phyloP scores from a whole-genome alignment of 2,329 filamentous ascomycete species.

The Proliferodiscus dingleyae region DNA sequence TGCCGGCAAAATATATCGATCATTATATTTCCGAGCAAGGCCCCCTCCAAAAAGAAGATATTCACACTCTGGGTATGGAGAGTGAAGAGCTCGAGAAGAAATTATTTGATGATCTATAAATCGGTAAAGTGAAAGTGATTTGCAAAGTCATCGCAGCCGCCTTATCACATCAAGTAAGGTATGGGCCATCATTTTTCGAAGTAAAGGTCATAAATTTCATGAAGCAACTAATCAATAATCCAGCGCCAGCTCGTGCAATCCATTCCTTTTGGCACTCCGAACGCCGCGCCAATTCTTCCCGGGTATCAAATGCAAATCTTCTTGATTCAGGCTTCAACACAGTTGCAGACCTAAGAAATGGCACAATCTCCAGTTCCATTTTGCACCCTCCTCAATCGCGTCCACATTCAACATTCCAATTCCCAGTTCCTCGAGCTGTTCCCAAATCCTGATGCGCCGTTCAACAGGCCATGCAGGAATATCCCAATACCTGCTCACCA shows the following conservation, averaged over 20 bases:
- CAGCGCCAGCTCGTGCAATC: background rate
- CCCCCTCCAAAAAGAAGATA: slow-evolving; percentile 12
- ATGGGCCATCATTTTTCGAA: too few species aligned
- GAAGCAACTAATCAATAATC: background rate
- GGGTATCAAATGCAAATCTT: background rate
- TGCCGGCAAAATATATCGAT: slow-evolving; percentile 28
- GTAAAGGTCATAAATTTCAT: too few species aligned
- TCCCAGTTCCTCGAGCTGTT: slow-evolving; percentile 33
- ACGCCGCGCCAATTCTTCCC: background rate
- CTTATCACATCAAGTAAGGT: too few species aligned
- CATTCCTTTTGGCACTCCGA: background rate
- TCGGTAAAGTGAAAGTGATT: background rate
- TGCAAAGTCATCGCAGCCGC: background rate
- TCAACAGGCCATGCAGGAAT: slow-evolving; percentile 37
- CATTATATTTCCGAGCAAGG: slow-evolving; percentile 31
- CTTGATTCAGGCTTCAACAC: slow-evolving; percentile 6
- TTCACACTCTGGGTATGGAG: slow-evolving; percentile 14
- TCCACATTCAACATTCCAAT: slow-evolving; percentile 41
- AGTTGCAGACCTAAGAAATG: slow-evolving; percentile 13
- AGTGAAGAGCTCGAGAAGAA: slow-evolving; percentile 18
- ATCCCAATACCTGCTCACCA: slow-evolving; percentile 40
- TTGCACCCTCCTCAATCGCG: slow-evolving; percentile 35
- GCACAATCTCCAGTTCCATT: slow-evolving; percentile 23
- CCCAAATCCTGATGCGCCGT: slow-evolving; percentile 37
- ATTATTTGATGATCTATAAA: slow-evolving; percentile 6